These are phyloP conservation scores for Hirsutella thompsonii DNA, from an alignment of 2,329 filamentous ascomycete genomes.

Conservation along the genomic window DNA sequence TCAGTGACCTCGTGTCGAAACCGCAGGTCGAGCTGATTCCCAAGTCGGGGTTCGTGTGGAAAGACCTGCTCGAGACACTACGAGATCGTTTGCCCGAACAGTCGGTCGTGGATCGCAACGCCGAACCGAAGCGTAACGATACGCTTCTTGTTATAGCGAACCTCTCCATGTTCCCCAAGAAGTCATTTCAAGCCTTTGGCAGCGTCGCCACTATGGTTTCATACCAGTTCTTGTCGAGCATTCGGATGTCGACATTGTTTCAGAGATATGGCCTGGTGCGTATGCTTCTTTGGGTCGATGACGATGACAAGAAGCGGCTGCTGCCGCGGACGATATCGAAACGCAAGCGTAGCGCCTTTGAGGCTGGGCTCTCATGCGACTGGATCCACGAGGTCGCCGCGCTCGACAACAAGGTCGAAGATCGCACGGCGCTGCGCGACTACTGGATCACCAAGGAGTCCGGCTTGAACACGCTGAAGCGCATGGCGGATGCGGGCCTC, in stretches of 20 bases:
- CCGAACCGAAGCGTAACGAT: conserved; percentile 45
- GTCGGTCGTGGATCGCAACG: conserved; percentile 21
- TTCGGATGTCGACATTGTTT: conserved; percentile 46
- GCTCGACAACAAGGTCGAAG: conserved; percentile 16
- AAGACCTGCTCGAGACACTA: conserved; percentile 43
- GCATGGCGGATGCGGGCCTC: conserved; percentile 33
- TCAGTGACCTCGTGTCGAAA: conserved; percentile 41
- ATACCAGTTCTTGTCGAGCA: conserved; percentile 47
- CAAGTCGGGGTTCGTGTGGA: conserved; percentile 46
- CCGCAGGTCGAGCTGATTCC: conserved; percentile 37
- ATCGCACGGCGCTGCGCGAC: conserved; percentile 27
- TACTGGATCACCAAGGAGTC: conserved; percentile 34
- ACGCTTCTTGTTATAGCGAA: conserved; percentile 64
- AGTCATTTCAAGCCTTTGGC: conserved; percentile 35
- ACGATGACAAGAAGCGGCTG: conserved; percentile 43
- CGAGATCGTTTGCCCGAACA: conserved; percentile 41
- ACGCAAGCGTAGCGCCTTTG: conserved; percentile 43
- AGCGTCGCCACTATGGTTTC: conserved; percentile 45
- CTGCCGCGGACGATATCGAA: conserved; percentile 46
- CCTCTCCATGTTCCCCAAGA: conserved; percentile 40
- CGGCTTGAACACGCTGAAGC: conserved; percentile 20
- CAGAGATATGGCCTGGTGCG: conserved; percentile 69
- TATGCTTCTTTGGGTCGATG: conserved; percentile 60
- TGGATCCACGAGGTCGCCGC: conserved; percentile 46
- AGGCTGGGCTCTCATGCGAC: conserved; percentile 48